phyloP scores from a whole-genome alignment of 1,284 basidiomycete species.

The Ceratobasidium sp. region DNA sequence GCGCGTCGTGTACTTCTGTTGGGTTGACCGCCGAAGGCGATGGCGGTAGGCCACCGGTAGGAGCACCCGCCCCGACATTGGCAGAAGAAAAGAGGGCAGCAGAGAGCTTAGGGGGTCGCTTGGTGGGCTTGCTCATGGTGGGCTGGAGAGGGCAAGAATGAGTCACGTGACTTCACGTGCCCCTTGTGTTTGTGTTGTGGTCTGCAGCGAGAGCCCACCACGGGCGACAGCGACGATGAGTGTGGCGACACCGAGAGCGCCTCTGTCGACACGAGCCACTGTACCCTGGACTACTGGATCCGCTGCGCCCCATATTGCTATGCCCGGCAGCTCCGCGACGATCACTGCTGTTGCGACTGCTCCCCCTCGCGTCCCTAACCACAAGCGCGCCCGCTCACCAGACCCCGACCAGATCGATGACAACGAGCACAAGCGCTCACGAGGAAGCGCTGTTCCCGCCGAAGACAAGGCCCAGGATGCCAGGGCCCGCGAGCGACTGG shows the following conservation, averaged over 20 bases:
- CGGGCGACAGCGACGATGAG: conserved; percentile 34
- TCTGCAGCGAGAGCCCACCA: background rate
- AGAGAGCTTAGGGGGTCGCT: conserved; percentile 38
- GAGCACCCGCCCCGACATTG: conserved; percentile 53
- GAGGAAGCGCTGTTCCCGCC: conserved; percentile 14
- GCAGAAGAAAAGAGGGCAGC: conserved; percentile 31
- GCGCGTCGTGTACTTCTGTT: conserved; percentile 72
- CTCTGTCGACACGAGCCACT: conserved; percentile 30
- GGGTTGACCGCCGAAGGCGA: conserved; percentile 76
- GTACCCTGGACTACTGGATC: conserved; percentile 38
- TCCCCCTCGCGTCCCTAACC: conserved; percentile 38
- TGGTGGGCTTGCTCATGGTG: conserved; percentile 39
- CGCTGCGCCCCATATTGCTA: conserved; percentile 13
- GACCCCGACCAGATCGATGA: conserved; percentile 22
- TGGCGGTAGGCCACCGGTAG: conserved; percentile 64
- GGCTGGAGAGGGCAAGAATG: background rate
- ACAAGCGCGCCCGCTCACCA: conserved; percentile 41
- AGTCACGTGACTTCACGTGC: conserved; percentile 31
- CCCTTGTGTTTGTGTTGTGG: conserved; percentile 30
- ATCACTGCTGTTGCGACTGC: conserved; percentile 43
- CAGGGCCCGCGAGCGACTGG: conserved; percentile 50
- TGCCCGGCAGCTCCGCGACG: conserved; percentile 34
- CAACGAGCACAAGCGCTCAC: conserved; percentile 33
- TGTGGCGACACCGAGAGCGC: conserved; percentile 32
- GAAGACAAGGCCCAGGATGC: conserved; percentile 30